These are phyloP conservation scores for Zymoseptoria passerinii DNA, from an alignment of 2,329 filamentous ascomycete species.

Conservation along the genomic window DNA sequence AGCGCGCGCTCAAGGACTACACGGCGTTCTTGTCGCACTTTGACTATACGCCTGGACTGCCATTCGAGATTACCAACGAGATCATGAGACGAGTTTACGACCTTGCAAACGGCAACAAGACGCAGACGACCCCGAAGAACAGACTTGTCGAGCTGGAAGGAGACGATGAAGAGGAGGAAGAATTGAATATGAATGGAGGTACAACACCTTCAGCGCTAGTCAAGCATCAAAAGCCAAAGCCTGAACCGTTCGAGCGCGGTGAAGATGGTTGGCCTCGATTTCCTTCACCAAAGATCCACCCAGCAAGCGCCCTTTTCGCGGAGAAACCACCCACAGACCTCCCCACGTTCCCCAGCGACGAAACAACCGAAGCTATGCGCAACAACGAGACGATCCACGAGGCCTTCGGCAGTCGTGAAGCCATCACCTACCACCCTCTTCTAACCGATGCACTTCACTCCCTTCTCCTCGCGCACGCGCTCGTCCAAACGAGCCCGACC, in stretches of 20 bases:
- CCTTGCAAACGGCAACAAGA: slow-evolving; percentile 40
- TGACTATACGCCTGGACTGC: slow-evolving; percentile 68
- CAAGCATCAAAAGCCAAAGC: slow-evolving; percentile 31
- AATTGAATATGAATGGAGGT: slow-evolving; percentile 11
- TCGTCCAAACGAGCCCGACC: slow-evolving; percentile 68
- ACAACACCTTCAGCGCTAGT: slow-evolving; percentile 36
- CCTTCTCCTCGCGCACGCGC: slow-evolving; percentile 67
- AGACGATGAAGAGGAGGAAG: slow-evolving; percentile 18
- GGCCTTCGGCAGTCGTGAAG: slow-evolving; percentile 47
- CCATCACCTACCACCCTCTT: slow-evolving; percentile 71
- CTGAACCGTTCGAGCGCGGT: slow-evolving; percentile 25
- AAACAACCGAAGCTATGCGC: slow-evolving; percentile 19
- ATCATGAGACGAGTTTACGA: slow-evolving; percentile 52
- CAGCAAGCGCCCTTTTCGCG: slow-evolving; percentile 60
- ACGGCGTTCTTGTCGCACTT: slow-evolving; percentile 62
- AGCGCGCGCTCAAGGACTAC: slow-evolving; percentile 68
- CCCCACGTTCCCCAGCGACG: slow-evolving; percentile 54
- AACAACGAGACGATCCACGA: slow-evolving; percentile 23
- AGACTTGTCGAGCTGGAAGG: slow-evolving; percentile 22
- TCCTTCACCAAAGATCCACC: slow-evolving; percentile 44
- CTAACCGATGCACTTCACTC: slow-evolving; percentile 71
- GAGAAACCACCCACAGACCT: slow-evolving; percentile 58
- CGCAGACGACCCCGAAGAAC: slow-evolving; percentile 24
- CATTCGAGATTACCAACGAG: slow-evolving; percentile 50
- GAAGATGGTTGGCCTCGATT: slow-evolving; percentile 39